Evolutionary conservation across 202 grass and related monocot genomes (phyloP).

Genomic region (Tripidium arundinaceum): DNA sequence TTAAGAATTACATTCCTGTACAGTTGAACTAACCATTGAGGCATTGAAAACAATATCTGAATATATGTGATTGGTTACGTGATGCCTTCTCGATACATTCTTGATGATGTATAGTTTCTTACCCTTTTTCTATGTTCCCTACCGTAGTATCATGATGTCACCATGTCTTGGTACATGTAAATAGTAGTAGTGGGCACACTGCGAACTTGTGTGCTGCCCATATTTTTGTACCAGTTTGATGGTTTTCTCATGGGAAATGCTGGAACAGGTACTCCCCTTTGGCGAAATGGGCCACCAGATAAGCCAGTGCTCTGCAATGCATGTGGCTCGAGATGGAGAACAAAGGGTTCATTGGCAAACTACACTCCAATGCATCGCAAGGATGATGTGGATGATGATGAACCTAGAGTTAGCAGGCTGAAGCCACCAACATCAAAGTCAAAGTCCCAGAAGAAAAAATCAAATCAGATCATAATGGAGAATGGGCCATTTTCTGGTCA

Average conservation of each 20-base stretch:
- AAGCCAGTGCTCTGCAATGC: conserved; percentile 99
- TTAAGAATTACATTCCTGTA: conserved; percentile 12
- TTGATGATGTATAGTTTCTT: conserved; percentile 25
- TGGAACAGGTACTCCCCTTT: conserved; percentile 93
- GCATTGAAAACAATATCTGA: conserved; percentile 10
- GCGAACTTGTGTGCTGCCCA: background rate
- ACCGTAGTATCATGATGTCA: background rate
- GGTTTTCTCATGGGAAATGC: conserved; percentile 26
- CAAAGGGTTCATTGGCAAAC: conserved; percentile 83
- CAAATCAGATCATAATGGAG: conserved; percentile 38
- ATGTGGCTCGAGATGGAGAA: conserved; percentile 94
- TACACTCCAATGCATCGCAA: conserved; percentile 88
- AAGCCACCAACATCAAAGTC: conserved; percentile 43
- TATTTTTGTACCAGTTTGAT: background rate
- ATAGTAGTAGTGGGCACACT: background rate
- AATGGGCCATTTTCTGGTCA: conserved; percentile 74
- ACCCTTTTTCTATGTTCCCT: conserved; percentile 1
- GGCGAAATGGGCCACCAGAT: conserved; percentile 92
- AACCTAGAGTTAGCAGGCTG: conserved; percentile 52
- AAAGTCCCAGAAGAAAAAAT: conserved; percentile 46
- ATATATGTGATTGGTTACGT: conserved; percentile 4
- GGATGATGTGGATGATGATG: conserved; percentile 49
- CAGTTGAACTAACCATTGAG: conserved; percentile 11
- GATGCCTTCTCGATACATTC: background rate
- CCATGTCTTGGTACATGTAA: background rate